Evolutionary conservation across 2,329 filamentous ascomycete genomes (phyloP).

Genomic region (Phyllosticta ampelicida): DNA sequence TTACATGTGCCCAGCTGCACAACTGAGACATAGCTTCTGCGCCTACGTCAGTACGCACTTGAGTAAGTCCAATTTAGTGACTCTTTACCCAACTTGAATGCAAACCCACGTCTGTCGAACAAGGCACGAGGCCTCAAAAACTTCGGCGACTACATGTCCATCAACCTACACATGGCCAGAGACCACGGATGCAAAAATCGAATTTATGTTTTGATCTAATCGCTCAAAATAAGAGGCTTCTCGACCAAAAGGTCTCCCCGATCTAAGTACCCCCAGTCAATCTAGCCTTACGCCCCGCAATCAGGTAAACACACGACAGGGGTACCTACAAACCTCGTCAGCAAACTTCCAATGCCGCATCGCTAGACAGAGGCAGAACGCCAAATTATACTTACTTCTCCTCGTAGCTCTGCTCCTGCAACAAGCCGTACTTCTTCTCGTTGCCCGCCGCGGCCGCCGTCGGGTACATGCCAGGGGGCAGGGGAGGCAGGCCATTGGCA

Average conservation of each 20-base stretch:
- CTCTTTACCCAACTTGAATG: background rate
- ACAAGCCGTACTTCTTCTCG: constrained; percentile 60
- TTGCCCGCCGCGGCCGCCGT: constrained; percentile 39
- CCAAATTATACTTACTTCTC: constrained; percentile 23
- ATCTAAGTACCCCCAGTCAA: background rate
- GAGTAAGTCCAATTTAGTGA: too few relatives aligned
- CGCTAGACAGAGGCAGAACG: background rate
- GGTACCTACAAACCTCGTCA: constrained; percentile 27
- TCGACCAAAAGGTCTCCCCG: background rate
- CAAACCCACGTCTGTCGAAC: background rate
- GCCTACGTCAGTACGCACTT: too few relatives aligned
- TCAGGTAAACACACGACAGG: constrained; percentile 33
- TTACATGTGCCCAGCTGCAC: too few relatives aligned
- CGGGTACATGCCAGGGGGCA: constrained; percentile 59
- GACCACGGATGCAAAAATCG: background rate
- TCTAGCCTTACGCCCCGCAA: background rate
- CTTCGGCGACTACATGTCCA: background rate
- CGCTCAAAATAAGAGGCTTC: background rate
- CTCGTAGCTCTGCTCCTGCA: constrained; percentile 57
- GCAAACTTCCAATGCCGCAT: constrained; percentile 4
- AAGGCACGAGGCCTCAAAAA: background rate
- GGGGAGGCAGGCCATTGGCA: constrained; percentile 72
- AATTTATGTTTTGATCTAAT: background rate
- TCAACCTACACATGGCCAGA: background rate
- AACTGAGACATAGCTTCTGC: too few relatives aligned